Percentiles rank a stretch among this genome's conserved stretches.
Conservation (phyloP, 495 filamentous ascomycete genomes). For the Podospora pseudocomata region DNA sequence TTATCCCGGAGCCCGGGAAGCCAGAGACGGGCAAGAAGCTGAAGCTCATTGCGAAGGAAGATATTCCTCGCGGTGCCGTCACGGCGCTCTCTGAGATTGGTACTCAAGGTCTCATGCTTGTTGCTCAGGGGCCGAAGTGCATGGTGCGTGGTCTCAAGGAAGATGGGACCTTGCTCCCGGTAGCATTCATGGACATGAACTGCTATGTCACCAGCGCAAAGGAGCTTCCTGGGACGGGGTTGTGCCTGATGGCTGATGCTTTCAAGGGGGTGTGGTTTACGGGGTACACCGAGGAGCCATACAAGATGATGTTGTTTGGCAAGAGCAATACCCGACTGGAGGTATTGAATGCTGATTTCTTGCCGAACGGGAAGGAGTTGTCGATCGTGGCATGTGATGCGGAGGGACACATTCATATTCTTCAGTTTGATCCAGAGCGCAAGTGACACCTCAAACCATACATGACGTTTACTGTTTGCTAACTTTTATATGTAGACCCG, state of each 20-base stretch:
- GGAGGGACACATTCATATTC: conserved; percentile 77
- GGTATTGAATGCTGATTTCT: conserved; percentile 77
- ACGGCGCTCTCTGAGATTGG: conserved; percentile 82
- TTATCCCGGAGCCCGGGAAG: conserved; percentile 80
- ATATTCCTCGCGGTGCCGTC: conserved; percentile 85
- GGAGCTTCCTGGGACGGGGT: conserved; percentile 74
- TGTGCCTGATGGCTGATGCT: conserved; percentile 82
- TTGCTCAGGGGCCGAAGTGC: conserved; percentile 92
- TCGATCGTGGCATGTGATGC: conserved; percentile 80
- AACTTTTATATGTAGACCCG: conserved; percentile 60
- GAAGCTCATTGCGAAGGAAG: conserved; percentile 82
- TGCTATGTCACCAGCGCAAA: conserved; percentile 81
- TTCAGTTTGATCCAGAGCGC: conserved; percentile 93
- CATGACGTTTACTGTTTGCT: conserved; percentile 14
- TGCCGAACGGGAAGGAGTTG: conserved; percentile 79
- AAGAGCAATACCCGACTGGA: conserved; percentile 74
- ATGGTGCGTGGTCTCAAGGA: conserved; percentile 96
- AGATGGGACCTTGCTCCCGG: conserved; percentile 83
- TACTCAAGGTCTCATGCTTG: conserved; percentile 86
- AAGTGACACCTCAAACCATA: conserved; percentile 25
- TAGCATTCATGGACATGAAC: conserved; percentile 98
- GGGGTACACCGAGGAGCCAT: conserved; percentile 91
- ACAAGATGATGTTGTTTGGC: conserved; percentile 90
- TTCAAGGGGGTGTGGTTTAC: conserved; percentile 93
- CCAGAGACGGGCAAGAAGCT: conserved; percentile 81